Evolutionary conservation across 768 basidiomycete genomes (phyloP).

Genomic region (Gymnopilus dilepis): DNA sequence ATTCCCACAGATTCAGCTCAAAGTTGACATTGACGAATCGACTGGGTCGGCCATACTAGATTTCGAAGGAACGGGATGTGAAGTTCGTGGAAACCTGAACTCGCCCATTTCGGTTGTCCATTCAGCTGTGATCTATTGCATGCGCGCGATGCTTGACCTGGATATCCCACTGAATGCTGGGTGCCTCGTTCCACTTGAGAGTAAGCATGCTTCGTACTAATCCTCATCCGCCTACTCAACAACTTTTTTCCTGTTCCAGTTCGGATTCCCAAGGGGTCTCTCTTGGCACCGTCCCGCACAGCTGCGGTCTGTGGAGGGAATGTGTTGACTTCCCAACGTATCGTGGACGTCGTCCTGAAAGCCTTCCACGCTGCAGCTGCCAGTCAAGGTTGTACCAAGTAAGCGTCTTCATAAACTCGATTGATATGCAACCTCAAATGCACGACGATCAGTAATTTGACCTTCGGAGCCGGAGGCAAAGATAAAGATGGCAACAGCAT

Average conservation of each 20-base stretch:
- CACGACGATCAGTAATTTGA: conserved; percentile 68
- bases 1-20: conserved; percentile 64
- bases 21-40: conserved; percentile 75
- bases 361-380: conserved; percentile 93
- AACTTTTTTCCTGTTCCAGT: conserved; percentile 47
- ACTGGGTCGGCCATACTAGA: conserved; percentile 84
- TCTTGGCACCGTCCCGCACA: conserved; percentile 82
- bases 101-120: conserved; percentile 86
- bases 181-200: conserved; percentile 84
- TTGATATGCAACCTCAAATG: conserved; percentile 8
- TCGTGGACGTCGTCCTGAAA: conserved; percentile 92
- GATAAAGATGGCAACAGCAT: conserved; percentile 74
- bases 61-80: conserved; percentile 83
- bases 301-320: conserved; percentile 95
- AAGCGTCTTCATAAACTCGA: conserved; percentile 28
- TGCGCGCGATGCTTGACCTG: conserved; percentile 82
- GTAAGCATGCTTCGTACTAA: conserved; percentile 42
- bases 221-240: conserved; percentile 9
- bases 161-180: conserved; percentile 96
- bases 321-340: conserved; percentile 89
- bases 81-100: conserved; percentile 87
- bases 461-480: conserved; percentile 90
- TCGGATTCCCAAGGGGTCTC: conserved; percentile 76
- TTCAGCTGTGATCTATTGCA: conserved; percentile 88
- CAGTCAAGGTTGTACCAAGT: conserved; percentile 95